Conservation (phyloP, 2,329 filamentous ascomycete species). For the Verticillium klebahnii region DNA sequence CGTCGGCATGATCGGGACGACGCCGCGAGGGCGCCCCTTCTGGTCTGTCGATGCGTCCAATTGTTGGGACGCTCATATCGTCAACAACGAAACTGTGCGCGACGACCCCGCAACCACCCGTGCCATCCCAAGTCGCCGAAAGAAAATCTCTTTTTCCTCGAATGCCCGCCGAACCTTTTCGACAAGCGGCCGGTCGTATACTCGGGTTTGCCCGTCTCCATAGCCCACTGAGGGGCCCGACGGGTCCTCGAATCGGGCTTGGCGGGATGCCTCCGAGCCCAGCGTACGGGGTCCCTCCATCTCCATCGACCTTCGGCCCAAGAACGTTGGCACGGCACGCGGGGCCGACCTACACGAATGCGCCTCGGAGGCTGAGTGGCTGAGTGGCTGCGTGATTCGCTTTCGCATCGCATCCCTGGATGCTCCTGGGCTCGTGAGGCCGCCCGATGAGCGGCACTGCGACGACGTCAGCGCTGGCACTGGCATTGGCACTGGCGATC, state of each 20-base stretch:
- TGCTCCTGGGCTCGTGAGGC: background rate
- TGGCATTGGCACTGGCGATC: background rate
- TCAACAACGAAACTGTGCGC: background rate
- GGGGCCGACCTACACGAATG: background rate
- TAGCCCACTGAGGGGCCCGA: background rate
- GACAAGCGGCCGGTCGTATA: background rate
- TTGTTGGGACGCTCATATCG: background rate
- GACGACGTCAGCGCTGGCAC: background rate
- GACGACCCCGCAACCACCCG: background rate
- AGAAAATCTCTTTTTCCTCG: background rate
- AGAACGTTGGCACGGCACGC: background rate
- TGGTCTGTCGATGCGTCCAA: background rate
- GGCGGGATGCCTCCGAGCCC: background rate
- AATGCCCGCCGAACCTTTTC: background rate
- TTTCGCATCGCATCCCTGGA: background rate
- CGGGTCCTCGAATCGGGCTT: background rate
- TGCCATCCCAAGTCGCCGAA: background rate
- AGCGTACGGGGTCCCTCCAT: background rate
- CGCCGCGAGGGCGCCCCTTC: background rate
- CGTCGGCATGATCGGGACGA: background rate
- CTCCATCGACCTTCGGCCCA: background rate
- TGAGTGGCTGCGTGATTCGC: background rate
- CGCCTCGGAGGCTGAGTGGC: background rate
- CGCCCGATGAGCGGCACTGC: background rate
- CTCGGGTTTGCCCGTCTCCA: background rate